Conservation (phyloP, 805 yeast genomes). For the Cyberlindnera subsufficiens region DNA sequence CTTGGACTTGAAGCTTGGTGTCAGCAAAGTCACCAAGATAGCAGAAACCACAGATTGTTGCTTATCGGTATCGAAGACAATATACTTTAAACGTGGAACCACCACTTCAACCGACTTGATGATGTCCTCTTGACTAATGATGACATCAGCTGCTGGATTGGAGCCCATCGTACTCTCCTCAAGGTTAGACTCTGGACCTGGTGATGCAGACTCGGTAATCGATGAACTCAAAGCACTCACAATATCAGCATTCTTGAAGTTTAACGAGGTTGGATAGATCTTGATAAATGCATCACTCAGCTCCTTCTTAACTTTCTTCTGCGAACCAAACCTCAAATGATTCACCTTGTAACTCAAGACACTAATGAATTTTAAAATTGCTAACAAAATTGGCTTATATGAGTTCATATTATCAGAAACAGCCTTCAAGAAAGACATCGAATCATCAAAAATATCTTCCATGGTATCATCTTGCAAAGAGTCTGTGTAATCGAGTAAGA, state of each 20-base stretch:
- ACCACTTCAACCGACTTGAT: constrained; percentile 35
- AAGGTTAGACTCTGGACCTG: constrained; percentile 1
- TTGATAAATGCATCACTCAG: constrained; percentile 37
- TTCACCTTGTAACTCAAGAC: constrained; percentile 50
- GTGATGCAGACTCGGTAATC: constrained; percentile 7
- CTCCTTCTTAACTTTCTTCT: constrained; percentile 54
- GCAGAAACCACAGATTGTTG: constrained; percentile 42
- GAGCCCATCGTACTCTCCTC: constrained; percentile 16
- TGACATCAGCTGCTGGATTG: constrained; percentile 5
- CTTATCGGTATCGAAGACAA: constrained; percentile 54
- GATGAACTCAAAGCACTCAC: constrained; percentile 9
- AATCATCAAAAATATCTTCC: constrained; percentile 69
- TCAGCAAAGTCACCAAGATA: constrained; percentile 46
- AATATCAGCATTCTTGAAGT: constrained; percentile 16
- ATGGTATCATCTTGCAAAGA: constrained; percentile 71
- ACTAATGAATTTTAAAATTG: constrained; percentile 45
- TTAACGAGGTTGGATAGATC: constrained; percentile 27
- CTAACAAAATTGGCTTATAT: constrained; percentile 47
- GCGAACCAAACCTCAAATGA: constrained; percentile 56
- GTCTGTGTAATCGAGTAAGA: constrained; percentile 50
- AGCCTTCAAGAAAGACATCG: constrained; percentile 56
- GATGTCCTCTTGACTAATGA: constrained; percentile 35
- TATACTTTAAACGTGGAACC: constrained; percentile 19
- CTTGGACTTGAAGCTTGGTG: constrained; percentile 47
- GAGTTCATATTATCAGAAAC: constrained; percentile 39